Conservation (phyloP, 2,329 filamentous ascomycete species). For the Exophiala phaeomuriformis region DNA sequence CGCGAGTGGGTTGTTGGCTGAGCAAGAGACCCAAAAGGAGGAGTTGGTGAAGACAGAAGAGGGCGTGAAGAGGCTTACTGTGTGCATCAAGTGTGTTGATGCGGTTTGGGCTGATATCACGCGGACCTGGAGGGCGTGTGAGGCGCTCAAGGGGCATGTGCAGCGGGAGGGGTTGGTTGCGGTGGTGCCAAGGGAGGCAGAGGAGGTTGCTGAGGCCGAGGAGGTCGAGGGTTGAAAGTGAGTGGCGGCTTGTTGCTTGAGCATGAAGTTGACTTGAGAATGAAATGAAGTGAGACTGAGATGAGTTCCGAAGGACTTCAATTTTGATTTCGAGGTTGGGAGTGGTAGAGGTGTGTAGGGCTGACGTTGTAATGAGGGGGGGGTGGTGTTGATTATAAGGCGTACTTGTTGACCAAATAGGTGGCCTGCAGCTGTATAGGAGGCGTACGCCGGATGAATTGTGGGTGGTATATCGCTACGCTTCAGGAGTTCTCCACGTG, state of each 20-base stretch:
- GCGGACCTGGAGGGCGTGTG: not conserved
- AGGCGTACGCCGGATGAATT: too few species aligned
- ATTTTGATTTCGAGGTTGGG: too few species aligned
- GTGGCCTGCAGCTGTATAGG: too few species aligned
- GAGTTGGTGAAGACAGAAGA: not conserved
- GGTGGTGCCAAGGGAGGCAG: not conserved
- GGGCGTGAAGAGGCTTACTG: slow-evolving; percentile 7
- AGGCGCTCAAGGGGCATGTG: not conserved
- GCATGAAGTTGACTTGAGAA: not conserved
- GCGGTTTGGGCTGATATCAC: slow-evolving; percentile 8
- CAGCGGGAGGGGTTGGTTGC: not conserved
- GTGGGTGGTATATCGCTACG: too few species aligned
- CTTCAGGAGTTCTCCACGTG: too few species aligned
- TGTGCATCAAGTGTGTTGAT: slow-evolving; percentile 13
- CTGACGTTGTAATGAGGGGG: too few species aligned
- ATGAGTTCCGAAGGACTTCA: not conserved
- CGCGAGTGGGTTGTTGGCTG: not conserved
- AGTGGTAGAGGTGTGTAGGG: too few species aligned
- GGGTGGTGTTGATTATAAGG: too few species aligned
- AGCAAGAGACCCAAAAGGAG: slow-evolving; percentile 6
- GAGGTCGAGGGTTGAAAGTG: not conserved
- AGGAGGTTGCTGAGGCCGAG: not conserved
- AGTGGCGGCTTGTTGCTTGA: not conserved
- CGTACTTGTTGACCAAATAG: too few species aligned
- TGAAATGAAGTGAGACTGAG: not conserved